Base-by-base conservation (phyloP, 2,329 filamentous ascomycete genomes). In the Fusarium floridanum region DNA sequence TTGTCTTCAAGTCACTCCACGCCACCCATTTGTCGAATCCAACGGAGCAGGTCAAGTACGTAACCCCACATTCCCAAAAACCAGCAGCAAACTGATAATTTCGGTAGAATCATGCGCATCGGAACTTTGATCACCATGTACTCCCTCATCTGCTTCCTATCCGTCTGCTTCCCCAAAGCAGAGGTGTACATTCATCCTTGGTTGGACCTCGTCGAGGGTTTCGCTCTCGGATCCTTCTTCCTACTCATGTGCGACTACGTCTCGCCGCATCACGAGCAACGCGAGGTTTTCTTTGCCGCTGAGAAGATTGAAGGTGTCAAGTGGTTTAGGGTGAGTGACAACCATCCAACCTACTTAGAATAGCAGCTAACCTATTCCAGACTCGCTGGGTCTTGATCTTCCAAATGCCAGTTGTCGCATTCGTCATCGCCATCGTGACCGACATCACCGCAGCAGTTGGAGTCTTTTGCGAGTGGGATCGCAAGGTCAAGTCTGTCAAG, bases 301-400 rank as follows among this genome's bases (percentile, higher is more conserved):
- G 68, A 77, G 11, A 66, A 61, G 34, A 74, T 76, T 45, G 73
- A 72, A 3, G 73, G 75, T 0, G 59, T 77, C 1, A 66, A 50
- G 10, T 77, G 75, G 75, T 77, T 77, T 48, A 76, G 63, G 32
- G 73, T 68, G 66, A 1, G 61, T 2, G 5, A 10, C 1, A 2
- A 14, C 16, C 4, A 36, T 7, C 34, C 34, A 5, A 10, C 1
- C 1, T 22, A 2, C 0, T 6, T 2, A 29, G 6, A 10, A 11
- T 1, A 16, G 8, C 14, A 17, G 16, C 66, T 66, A 32, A 71
- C 65, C 3, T 12, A 37, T 5, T 5, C 10, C 12, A 76, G 74
- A 75, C 69, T 3, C 74, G 76, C 2, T 77, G 76, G 76, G 16
- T 72, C 4, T 64, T 78, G 72, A 75, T 77, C 24, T 77, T 77